These are phyloP conservation scores for Candida maris DNA, from an alignment of 805 yeast genomes.

Conservation along the genomic window DNA sequence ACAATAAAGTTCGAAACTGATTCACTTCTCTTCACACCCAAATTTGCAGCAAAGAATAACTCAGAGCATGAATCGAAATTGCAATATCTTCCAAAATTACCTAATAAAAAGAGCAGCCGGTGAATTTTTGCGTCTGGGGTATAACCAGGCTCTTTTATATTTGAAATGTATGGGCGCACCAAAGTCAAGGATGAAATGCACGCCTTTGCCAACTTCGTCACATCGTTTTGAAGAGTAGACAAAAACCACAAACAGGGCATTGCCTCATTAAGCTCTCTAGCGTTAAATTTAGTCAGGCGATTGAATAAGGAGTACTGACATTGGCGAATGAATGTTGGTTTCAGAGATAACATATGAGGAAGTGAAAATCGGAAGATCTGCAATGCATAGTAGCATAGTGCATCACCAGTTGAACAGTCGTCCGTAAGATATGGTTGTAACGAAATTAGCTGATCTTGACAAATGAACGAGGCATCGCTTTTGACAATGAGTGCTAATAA, in stretches of 20 bases:
- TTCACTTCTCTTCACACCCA: constrained; percentile 49
- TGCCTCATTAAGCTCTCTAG: constrained; percentile 65
- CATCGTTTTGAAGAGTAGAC: constrained; percentile 43
- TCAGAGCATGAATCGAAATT: constrained; percentile 47
- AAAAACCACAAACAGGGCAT: constrained; percentile 66
- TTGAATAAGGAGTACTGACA: constrained; percentile 51
- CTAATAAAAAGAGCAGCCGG: constrained; percentile 59
- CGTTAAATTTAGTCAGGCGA: constrained; percentile 56
- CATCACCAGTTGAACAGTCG: constrained; percentile 38
- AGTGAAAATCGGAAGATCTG: constrained; percentile 52
- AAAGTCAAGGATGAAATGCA: constrained; percentile 56
- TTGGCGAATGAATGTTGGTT: constrained; percentile 46
- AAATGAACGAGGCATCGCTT: constrained; percentile 48
- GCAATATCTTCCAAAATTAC: constrained; percentile 69
- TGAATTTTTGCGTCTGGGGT: constrained; percentile 44
- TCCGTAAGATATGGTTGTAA: constrained; percentile 63
- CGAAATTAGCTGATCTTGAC: constrained; percentile 62
- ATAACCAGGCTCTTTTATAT: constrained; percentile 12
- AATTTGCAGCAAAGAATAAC: constrained; percentile 35
- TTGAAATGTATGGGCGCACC: constrained; percentile 43
- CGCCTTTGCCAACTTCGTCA: constrained; percentile 53
- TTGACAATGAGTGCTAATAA: constrained; percentile 55
- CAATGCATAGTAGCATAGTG: constrained; percentile 47
- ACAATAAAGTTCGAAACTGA: constrained; percentile 55
- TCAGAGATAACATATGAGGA: constrained; percentile 40